Conservation (phyloP, 2,329 filamentous ascomycete genomes). For the Aspergillus sojae region DNA sequence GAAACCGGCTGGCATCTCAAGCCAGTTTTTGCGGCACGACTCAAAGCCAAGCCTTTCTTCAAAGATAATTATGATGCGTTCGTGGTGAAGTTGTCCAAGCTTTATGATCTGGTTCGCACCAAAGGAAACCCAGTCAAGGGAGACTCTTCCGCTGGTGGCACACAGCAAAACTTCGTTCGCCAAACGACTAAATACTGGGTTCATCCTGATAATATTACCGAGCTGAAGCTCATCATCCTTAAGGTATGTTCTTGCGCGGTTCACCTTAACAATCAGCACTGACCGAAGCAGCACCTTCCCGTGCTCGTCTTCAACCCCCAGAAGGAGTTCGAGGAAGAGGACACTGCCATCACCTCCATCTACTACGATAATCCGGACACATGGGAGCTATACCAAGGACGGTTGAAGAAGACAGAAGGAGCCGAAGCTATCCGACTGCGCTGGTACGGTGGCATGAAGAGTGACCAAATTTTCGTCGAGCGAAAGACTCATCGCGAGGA, state of each 20-base stretch:
- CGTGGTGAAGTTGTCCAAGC: conserved; percentile 88
- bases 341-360: conserved; percentile 95
- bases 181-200: conserved; percentile 99
- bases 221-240: conserved; percentile 94
- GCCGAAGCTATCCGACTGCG: conserved; percentile 93
- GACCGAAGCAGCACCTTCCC: conserved; percentile 68
- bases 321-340: conserved; percentile 90
- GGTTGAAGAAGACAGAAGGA: conserved; percentile 95
- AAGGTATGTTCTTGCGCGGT: conserved; percentile 57
- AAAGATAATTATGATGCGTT: conserved; percentile 98
- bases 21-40: conserved; percentile 90
- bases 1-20: conserved; percentile 89
- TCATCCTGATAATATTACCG: conserved; percentile 96
- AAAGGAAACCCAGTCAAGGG: conserved; percentile 90
- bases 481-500: conserved; percentile 98
- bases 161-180: conserved; percentile 92
- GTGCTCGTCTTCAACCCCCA: conserved; percentile 96
- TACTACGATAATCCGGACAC: conserved; percentile 96
- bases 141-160: conserved; percentile 86
- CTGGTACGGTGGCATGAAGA: conserved; percentile 98
- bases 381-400: conserved; percentile 92
- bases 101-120: conserved; percentile 93
- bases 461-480: conserved; percentile 93
- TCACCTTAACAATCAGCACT: neutral
- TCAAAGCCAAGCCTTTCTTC: conserved; percentile 97